phyloP scores from a whole-genome alignment of 257 asterid species.

The Craterostigma plantagineum region DNA sequence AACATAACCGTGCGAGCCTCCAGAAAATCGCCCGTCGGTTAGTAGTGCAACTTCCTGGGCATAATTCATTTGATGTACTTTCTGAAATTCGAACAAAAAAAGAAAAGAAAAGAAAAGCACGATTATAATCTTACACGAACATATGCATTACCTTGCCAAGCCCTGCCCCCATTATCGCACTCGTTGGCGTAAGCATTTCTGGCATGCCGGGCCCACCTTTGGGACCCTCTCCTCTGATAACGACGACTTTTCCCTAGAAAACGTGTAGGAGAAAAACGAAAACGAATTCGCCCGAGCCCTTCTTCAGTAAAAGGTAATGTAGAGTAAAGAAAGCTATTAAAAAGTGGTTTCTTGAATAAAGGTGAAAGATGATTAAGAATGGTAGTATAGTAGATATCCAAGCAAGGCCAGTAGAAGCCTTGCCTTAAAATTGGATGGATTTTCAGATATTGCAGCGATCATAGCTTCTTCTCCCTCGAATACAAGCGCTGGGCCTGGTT shows the following conservation, averaged over 20 bases:
- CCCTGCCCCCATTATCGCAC: slow-evolving; percentile 99
- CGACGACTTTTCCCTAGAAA: slow-evolving; percentile 85
- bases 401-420: slow-evolving; percentile 2
- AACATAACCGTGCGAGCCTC: slow-evolving; percentile 98
- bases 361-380: too few relatives aligned
- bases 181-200: slow-evolving; percentile 96
- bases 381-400: background rate
- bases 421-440: slow-evolving; percentile 69
- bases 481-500: slow-evolving; percentile 82
- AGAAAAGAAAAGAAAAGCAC: background rate
- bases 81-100: background rate
- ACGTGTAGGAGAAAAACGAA: background rate
- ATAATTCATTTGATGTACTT: background rate
- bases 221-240: slow-evolving; percentile 97
- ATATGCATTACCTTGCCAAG: slow-evolving; percentile 67
- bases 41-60: slow-evolving; percentile 75
- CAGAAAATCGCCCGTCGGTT: slow-evolving; percentile 96
- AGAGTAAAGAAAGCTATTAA: too few relatives aligned
- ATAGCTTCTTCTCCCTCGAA: slow-evolving; percentile 96
- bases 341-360: background rate
- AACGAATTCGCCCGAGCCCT: background rate
- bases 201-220: slow-evolving; percentile 99
- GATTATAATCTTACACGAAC: too few relatives aligned
- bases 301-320: too few relatives aligned
- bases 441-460: slow-evolving; percentile 73